Percentiles rank a stretch among this genome's conserved stretches.
phyloP scores from a whole-genome alignment of 2,329 filamentous ascomycete genomes.

The Colletotrichum sp. region DNA sequence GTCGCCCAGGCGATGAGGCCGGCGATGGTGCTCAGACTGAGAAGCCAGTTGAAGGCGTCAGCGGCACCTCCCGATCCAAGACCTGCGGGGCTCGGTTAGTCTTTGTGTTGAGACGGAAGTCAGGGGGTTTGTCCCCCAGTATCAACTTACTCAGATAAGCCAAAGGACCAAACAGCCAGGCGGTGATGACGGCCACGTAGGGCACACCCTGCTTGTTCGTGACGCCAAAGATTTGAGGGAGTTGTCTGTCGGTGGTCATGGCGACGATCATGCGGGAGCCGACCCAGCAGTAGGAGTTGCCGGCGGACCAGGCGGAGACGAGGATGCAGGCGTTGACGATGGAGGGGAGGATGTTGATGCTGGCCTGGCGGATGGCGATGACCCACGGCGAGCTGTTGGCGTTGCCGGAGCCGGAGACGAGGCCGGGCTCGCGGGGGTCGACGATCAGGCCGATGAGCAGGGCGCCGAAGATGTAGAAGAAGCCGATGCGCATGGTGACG shows the following conservation, averaged over 20 bases:
- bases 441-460: conserved; percentile 50
- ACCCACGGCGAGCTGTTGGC: conserved; percentile 49
- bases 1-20: conserved; percentile 48
- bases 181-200: conserved; percentile 43
- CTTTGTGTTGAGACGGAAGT: conserved; percentile 51
- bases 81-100: conserved; percentile 48
- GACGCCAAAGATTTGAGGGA: conserved; percentile 40
- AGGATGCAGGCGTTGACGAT: conserved; percentile 55
- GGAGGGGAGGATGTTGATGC: conserved; percentile 43
- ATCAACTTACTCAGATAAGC: conserved; percentile 45
- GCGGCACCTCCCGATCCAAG: conserved; percentile 48
- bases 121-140: conserved; percentile 37
- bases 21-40: conserved; percentile 48
- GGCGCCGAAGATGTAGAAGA: conserved; percentile 50
- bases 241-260: conserved; percentile 21
- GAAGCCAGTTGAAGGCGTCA: conserved; percentile 52
- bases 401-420: conserved; percentile 41
- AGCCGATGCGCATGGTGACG: conserved; percentile 47
- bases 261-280: conserved; percentile 48
- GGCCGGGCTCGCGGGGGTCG: conserved; percentile 38
- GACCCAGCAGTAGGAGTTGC: conserved; percentile 46
- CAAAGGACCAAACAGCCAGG: conserved; percentile 42
- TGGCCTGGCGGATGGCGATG: conserved; percentile 46
- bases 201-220: conserved; percentile 44
- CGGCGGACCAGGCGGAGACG: conserved; percentile 48